Conservation (phyloP, 148 eudicot genomes). For the Rheum nobile region DNA sequence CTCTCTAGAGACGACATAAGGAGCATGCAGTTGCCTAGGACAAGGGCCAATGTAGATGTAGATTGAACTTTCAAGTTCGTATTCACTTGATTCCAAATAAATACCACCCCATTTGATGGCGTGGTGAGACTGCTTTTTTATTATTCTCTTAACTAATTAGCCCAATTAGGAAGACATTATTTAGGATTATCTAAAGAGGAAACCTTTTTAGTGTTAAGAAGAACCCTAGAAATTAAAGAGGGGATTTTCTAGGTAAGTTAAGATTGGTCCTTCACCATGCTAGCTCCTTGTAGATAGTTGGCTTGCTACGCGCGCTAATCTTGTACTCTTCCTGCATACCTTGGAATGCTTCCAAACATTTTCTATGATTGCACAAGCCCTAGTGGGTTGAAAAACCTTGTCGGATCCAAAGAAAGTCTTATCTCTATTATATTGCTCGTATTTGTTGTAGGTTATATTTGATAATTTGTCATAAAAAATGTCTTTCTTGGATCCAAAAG, state of each 20-base stretch:
- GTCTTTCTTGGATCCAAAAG: too few species aligned
- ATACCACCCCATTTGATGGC: neutral
- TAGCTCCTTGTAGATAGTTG: neutral
- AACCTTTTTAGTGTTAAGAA: neutral
- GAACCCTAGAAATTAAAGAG: neutral
- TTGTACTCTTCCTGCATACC: neutral
- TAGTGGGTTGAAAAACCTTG: too few species aligned
- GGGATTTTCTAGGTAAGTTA: neutral
- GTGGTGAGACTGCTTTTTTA: neutral
- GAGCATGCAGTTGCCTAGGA: constrained; percentile 79
- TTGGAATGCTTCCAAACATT: neutral
- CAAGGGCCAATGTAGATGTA: constrained; percentile 4
- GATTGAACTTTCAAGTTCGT: neutral
- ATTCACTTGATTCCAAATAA: neutral
- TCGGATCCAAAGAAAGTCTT: too few species aligned
- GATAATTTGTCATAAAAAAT: too few species aligned
- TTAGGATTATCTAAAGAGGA: neutral
- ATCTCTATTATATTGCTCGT: too few species aligned
- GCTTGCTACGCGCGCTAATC: neutral
- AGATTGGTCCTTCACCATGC: neutral
- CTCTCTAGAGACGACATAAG: constrained; percentile 71
- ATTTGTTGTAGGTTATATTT: too few species aligned
- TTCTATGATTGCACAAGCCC: too few species aligned
- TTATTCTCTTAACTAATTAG: too few species aligned
- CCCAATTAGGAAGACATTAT: neutral